Evolutionary conservation across 225 moss, liverwort and hornwort genomes (phyloP), one percentile per base, ranked within the genome.

Genomic region (Rhytidiadelphus loreus): DNA sequence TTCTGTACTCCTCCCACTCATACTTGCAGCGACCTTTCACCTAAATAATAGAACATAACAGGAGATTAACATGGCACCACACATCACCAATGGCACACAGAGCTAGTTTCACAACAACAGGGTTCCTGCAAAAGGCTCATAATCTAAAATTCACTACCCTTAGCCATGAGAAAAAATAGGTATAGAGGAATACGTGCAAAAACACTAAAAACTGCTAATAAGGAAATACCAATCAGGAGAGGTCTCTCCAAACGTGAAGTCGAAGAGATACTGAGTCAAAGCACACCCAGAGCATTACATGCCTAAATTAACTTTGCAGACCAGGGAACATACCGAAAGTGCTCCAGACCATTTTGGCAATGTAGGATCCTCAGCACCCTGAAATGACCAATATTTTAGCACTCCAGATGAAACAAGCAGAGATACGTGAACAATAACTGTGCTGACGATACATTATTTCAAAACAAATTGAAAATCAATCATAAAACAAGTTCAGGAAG

Each of bases 1-100:
- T 87, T 64, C 59, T 33, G 46, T 92, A 94, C 87, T 92, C 89
- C 32, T 68, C 8, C 94, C 94, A 94, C 88, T 94, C 94, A 57
- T 88, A 92, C 77, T 87, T 73, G 92, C 94, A 94, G 79, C 94
- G 93, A 56, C 92, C 93, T 92, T 87, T 84, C 84, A 93, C 93
- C 94, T 79, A 26, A 43, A 90, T 19, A 82, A 24, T 28, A 80
- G 44, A 46, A 37, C 28, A 66, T 15, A 48, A 76, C 72, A 85
- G 82, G 58, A 75, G 77, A 86, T 58, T 43, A 46, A 86, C 72
- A 86, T 41, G 41, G 58, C 53, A 76, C 55, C 43, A 58, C 17
- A 74, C 15, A 44, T 35, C 41, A 83, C 28, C 53, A 29, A 83
- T 37, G 46, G 65, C 69, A 85, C 43, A 28, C 12, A 55, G 64